A percentile compares a stretch with the other conserved stretches of the same genome.
Conservation (phyloP, 1,139 yeast species). For the Hanseniaspora sp. region DNA sequence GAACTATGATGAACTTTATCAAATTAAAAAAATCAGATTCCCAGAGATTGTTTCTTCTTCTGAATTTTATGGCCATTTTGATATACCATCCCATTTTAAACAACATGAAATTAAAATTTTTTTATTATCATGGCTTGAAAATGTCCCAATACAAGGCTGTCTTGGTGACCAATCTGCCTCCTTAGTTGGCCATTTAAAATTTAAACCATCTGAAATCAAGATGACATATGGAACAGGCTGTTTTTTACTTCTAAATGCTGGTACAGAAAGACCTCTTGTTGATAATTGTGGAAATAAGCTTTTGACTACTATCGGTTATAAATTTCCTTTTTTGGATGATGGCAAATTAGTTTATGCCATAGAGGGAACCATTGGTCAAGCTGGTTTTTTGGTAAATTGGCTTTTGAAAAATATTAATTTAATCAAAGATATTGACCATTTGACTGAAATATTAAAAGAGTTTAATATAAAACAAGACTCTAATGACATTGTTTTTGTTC, state of each 20-base stretch:
- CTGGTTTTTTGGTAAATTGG: conserved; percentile 93
- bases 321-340: conserved; percentile 58
- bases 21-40: conserved; percentile 43
- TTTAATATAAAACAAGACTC: conserved; percentile 27
- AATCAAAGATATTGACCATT: conserved; percentile 80
- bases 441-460: conserved; percentile 61
- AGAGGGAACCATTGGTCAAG: conserved; percentile 94
- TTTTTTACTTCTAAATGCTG: conserved; percentile 81
- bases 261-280: conserved; percentile 33
- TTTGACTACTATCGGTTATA: conserved; percentile 78
- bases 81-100: conserved; percentile 42
- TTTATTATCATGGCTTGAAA: conserved; percentile 19
- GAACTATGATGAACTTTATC: conserved; percentile 26
- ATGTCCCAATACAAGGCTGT: conserved; percentile 62
- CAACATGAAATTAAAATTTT: conserved; percentile 36
- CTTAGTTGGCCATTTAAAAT: conserved; percentile 82
- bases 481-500: conserved; percentile 90
- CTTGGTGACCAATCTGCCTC: conserved; percentile 94
- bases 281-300: conserved; percentile 57
- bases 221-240: conserved; percentile 98
- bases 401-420: conserved; percentile 78
- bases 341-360: conserved; percentile 68
- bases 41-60: conserved; percentile 78
- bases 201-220: conserved; percentile 74
- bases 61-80: conserved; percentile 65